A percentile compares a stretch with the other conserved stretches of the same genome.
Evolutionary conservation across 805 yeast species (phyloP).

Genomic region (Pichia sporocuriosa): DNA sequence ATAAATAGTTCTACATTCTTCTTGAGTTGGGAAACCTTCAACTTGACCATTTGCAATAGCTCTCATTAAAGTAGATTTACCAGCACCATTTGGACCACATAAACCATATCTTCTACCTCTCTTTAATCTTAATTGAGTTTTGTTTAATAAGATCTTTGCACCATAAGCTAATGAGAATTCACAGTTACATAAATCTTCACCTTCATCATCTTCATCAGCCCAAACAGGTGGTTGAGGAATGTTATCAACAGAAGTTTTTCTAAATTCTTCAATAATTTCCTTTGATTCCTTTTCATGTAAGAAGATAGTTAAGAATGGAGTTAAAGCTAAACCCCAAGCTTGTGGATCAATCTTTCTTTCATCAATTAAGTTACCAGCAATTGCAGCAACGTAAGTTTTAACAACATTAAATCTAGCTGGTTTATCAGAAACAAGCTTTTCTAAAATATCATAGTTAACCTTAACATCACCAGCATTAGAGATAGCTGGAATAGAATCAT

Average conservation of each 20-base stretch:
- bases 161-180: constrained; percentile 99
- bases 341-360: constrained; percentile 92
- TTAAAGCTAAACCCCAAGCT: constrained; percentile 82
- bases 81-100: constrained; percentile 99
- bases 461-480: constrained; percentile 96
- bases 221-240: constrained; percentile 93
- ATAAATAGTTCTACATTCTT: constrained; percentile 97
- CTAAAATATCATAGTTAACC: constrained; percentile 80
- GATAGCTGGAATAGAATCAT: constrained; percentile 90
- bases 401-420: constrained; percentile 76
- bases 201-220: constrained; percentile 92
- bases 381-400: constrained; percentile 79
- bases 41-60: constrained; percentile 97
- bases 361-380: constrained; percentile 98
- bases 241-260: constrained; percentile 95
- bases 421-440: constrained; percentile 60
- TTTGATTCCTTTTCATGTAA: constrained; percentile 89
- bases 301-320: constrained; percentile 94
- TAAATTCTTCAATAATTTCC: constrained; percentile 86
- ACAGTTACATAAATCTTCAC: constrained; percentile 99
- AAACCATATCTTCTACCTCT: constrained; percentile 99
- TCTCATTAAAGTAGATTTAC: constrained; percentile 96
- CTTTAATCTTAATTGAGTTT: constrained; percentile 97
- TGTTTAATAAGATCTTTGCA: constrained; percentile 99
- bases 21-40: constrained; percentile 99